Conservation (phyloP, 345 rosid species). For the Capsella bursapastoris region DNA sequence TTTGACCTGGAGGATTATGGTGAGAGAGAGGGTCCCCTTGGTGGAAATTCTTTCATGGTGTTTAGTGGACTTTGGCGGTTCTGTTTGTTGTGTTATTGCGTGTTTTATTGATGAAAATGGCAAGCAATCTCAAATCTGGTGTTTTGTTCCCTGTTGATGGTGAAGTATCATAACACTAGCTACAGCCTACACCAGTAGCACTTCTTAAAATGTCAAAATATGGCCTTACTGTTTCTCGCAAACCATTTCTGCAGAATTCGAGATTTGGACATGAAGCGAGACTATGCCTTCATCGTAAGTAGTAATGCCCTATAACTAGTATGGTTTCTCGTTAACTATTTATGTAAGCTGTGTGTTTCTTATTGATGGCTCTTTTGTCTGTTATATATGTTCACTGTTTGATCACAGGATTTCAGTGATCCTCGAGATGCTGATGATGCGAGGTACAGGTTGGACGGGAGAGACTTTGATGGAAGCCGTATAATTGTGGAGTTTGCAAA, state of each 20-base stretch:
- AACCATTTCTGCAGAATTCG: constrained; percentile 92
- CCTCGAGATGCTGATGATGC: constrained; percentile 23
- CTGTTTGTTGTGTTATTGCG: constrained; percentile 63
- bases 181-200: constrained; percentile 40
- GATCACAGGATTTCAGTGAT: constrained; percentile 12
- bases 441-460: constrained; percentile 15
- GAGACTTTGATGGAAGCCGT: constrained; percentile 68
- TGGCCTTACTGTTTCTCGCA: constrained; percentile 95
- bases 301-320: constrained; percentile 12
- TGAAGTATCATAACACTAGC: constrained; percentile 71
- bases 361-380: constrained; percentile 31
- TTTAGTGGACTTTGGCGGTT: constrained; percentile 39
- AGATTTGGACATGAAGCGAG: constrained; percentile 97
- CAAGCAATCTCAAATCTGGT: constrained; percentile 86
- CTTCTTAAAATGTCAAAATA: constrained; percentile 65
- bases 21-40: constrained; percentile 86
- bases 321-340: neutral
- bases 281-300: constrained; percentile 90
- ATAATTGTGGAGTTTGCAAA: constrained; percentile 40
- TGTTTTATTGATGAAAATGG: constrained; percentile 70
- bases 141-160: constrained; percentile 82
- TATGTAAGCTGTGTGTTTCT: neutral
- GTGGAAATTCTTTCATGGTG: constrained; percentile 45
- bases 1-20: constrained; percentile 87
- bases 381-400: neutral